Evolutionary conservation across 2,329 filamentous ascomycete genomes (phyloP).

Genomic region (Aspergillus thermomutatus): DNA sequence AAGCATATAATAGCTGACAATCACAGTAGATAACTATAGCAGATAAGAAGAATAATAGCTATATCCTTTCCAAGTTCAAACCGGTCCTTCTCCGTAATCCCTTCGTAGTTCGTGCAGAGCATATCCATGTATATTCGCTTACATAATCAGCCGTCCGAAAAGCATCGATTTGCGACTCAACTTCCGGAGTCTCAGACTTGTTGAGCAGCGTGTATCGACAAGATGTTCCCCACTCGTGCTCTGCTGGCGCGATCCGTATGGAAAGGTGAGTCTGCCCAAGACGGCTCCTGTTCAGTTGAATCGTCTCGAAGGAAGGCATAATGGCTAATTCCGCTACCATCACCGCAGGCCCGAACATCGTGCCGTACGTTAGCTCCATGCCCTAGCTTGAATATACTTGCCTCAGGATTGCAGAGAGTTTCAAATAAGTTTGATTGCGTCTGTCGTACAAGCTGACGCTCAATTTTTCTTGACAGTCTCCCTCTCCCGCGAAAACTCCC

Average conservation of each 20-base stretch:
- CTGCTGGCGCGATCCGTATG: constrained; percentile 76
- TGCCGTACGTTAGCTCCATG: constrained; percentile 55
- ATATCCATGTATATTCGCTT: neutral
- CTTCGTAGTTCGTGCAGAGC: neutral
- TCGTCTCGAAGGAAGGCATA: neutral
- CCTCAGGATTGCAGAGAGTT: neutral
- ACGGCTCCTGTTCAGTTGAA: neutral
- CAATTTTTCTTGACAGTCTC: constrained; percentile 26
- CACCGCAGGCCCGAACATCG: constrained; percentile 62
- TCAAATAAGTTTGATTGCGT: neutral
- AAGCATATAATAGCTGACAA: neutral
- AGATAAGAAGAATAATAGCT: neutral
- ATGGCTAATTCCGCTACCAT: constrained; percentile 7
- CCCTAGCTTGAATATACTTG: neutral
- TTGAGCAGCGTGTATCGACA: constrained; percentile 16
- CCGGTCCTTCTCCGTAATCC: neutral
- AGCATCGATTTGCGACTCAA: constrained; percentile 5
- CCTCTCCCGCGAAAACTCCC: constrained; percentile 41
- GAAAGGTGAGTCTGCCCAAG: constrained; percentile 65
- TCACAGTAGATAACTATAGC: neutral
- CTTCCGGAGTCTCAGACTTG: constrained; percentile 8
- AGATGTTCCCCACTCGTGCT: constrained; percentile 67
- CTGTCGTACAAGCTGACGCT: neutral
- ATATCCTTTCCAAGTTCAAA: neutral
- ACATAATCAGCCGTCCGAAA: constrained; percentile 7